Percentiles rank a stretch among this genome's conserved stretches.
These are phyloP conservation scores for Pisolithus marmoratus DNA, from an alignment of 768 basidiomycete genomes.

Conservation along the genomic window DNA sequence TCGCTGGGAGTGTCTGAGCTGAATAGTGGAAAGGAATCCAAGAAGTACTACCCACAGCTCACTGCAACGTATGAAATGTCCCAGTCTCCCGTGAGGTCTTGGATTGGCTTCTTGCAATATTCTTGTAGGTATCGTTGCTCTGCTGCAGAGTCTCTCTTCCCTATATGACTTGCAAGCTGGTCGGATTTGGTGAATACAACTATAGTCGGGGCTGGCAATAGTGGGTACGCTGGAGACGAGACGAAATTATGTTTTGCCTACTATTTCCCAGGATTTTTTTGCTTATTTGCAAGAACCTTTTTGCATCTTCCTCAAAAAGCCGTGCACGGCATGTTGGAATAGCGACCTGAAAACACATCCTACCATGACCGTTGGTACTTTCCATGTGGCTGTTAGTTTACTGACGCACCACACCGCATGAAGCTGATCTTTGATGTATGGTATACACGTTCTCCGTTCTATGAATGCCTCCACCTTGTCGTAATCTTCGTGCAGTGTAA, in stretches of 20 bases:
- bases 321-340: too few species aligned
- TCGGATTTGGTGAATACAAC: too few species aligned
- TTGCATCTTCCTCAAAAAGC: background rate
- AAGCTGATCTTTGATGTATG: too few species aligned
- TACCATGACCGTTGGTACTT: too few species aligned
- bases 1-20: background rate
- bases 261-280: constrained; percentile 1
- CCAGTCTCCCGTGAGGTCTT: background rate
- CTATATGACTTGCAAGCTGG: background rate
- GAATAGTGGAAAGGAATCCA: too few species aligned
- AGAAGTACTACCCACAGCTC: background rate
- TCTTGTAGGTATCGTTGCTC: background rate
- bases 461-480: too few species aligned
- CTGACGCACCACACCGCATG: too few species aligned
- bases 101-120: background rate
- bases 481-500: too few species aligned
- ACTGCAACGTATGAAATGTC: background rate
- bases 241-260: background rate
- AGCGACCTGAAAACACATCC: too few species aligned
- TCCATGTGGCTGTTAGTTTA: too few species aligned
- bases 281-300: background rate
- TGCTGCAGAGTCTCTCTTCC: background rate
- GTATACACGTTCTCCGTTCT: too few species aligned
- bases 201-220: background rate
- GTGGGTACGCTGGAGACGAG: background rate